Percentiles rank a stretch among this genome's conserved stretches.
Conservation (phyloP, 75 land plant genomes). For the Chamaecyparis obtusa region DNA sequence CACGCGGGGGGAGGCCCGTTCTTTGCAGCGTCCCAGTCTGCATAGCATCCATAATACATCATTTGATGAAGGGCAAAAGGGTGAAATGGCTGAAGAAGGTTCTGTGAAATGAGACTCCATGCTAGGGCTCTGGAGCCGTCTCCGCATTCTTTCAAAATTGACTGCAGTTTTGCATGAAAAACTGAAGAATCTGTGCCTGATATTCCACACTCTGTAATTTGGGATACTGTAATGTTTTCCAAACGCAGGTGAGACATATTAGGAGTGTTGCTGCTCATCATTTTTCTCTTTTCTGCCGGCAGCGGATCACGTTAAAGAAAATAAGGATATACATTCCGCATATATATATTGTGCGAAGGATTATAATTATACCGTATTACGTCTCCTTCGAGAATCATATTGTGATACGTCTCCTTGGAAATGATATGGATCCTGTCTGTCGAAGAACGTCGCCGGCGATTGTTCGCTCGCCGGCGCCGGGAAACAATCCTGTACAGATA, state of each 20-base stretch:
- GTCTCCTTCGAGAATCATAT: too few species aligned
- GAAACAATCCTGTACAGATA: too few species aligned
- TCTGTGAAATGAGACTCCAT: constrained; percentile 53
- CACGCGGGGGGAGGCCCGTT: constrained; percentile 69
- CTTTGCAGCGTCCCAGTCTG: constrained; percentile 39
- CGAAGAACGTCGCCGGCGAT: too few species aligned
- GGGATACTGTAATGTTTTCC: constrained; percentile 29
- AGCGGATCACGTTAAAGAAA: not conserved
- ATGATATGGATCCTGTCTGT: too few species aligned
- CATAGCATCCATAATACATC: constrained; percentile 75
- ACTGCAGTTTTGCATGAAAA: constrained; percentile 23
- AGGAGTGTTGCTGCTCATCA: not conserved
- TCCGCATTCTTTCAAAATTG: constrained; percentile 26
- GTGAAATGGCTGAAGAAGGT: constrained; percentile 55
- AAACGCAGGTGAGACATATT: constrained; percentile 9
- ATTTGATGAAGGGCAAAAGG: constrained; percentile 84
- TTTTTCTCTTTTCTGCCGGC: not conserved
- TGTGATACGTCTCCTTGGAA: too few species aligned
- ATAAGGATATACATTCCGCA: not conserved
- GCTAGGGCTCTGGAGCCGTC: constrained; percentile 25
- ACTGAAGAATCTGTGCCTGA: constrained; percentile 18
- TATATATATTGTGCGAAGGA: not conserved
- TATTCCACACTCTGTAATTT: constrained; percentile 31
- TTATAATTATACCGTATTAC: too few species aligned
- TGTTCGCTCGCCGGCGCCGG: too few species aligned